These are phyloP conservation scores for Albugo laibachii DNA, from an alignment of 352 stramenopile genomes.

Conservation along the genomic window DNA sequence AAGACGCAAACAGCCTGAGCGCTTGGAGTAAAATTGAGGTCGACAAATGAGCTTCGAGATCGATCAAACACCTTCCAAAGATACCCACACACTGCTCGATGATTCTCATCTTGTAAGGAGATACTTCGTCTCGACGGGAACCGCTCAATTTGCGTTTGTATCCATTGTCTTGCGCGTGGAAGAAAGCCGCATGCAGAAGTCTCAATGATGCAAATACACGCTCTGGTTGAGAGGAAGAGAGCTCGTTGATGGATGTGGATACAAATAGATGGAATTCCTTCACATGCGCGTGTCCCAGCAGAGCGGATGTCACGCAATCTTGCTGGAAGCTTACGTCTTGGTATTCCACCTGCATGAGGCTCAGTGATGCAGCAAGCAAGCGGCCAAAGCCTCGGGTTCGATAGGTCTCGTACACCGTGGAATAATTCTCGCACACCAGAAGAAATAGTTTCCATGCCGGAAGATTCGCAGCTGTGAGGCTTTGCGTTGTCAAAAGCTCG, in stretches of 20 bases:
- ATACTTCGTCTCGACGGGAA: slow-evolving; percentile 23
- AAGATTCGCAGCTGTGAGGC: too few species aligned
- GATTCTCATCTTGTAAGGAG: slow-evolving; percentile 27
- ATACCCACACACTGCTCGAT: slow-evolving; percentile 23
- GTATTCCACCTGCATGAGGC: too few species aligned
- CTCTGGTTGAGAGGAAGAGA: slow-evolving; percentile 11
- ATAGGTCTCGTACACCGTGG: too few species aligned
- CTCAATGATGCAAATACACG: slow-evolving; percentile 36
- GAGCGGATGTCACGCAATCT: too few species aligned
- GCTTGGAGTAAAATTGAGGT: slow-evolving; percentile 14
- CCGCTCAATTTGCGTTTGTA: too few species aligned
- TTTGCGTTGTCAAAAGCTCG: too few species aligned
- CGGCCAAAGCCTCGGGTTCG: slow-evolving; percentile 16
- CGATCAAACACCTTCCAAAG: slow-evolving; percentile 12
- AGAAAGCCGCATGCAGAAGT: slow-evolving; percentile 11
- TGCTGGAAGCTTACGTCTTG: too few species aligned
- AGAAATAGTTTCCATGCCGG: too few species aligned
- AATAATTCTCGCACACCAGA: too few species aligned
- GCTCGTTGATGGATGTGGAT: slow-evolving; percentile 8
- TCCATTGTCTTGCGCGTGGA: too few species aligned
- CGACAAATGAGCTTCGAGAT: slow-evolving; percentile 5
- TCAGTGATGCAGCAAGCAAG: slow-evolving; percentile 17
- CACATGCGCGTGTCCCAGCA: too few species aligned
- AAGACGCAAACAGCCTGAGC: slow-evolving; percentile 32
- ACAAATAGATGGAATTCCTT: too few species aligned